phyloP scores from a whole-genome alignment of 2,329 filamentous ascomycete species.

The Ophiosphaerella korrae region DNA sequence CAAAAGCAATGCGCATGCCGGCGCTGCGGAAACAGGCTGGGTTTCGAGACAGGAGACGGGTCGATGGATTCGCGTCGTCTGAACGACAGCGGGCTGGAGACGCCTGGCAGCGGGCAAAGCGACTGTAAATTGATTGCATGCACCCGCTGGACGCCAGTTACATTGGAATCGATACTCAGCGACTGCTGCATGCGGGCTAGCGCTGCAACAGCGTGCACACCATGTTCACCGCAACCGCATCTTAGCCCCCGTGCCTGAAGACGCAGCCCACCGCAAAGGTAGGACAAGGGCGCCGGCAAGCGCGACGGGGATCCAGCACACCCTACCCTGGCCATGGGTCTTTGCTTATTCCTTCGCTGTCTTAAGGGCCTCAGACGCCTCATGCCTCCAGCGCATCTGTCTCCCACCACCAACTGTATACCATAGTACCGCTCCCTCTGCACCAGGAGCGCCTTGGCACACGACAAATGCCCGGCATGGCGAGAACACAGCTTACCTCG shows the following conservation, averaged over 20 bases:
- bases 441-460: background rate
- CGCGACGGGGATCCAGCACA: conserved; percentile 19
- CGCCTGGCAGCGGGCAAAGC: conserved; percentile 2
- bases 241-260: conserved; percentile 22
- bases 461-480: conserved; percentile 27
- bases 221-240: conserved; percentile 21
- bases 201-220: conserved; percentile 8
- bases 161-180: conserved; percentile 20
- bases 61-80: conserved; percentile 15
- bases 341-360: conserved; percentile 7
- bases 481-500: conserved; percentile 28
- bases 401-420: background rate
- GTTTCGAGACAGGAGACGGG: conserved; percentile 5
- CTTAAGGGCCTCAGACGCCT: too few species aligned
- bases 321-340: conserved; percentile 13
- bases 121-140: conserved; percentile 6
- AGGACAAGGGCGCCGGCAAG: conserved; percentile 24
- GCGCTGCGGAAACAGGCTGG: too few species aligned
- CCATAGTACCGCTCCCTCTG: conserved; percentile 3
- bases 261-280: conserved; percentile 16
- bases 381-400: background rate
- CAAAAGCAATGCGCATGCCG: conserved; percentile 1
- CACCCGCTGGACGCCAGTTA: conserved; percentile 11
- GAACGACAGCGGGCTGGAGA: conserved; percentile 1
- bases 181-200: conserved; percentile 23